Conservation (phyloP, 2,329 filamentous ascomycete genomes). For the Escovopsis sp. region DNA sequence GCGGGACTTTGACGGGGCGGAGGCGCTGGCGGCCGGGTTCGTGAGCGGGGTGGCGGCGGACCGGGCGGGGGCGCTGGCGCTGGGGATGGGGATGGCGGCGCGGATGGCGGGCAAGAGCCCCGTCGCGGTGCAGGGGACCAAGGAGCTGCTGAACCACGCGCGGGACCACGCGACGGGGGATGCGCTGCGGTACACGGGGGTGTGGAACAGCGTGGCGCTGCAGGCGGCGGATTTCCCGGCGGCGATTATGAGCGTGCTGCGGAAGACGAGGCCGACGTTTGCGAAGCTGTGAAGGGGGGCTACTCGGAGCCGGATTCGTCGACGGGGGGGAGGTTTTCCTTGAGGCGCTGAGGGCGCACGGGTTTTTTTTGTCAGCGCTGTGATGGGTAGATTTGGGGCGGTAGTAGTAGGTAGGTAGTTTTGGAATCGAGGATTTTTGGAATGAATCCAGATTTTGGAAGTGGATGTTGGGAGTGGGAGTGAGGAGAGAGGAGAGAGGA, state of each 20-base stretch:
- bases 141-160: slow-evolving; percentile 71
- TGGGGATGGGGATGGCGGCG: slow-evolving; percentile 47
- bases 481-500: no score
- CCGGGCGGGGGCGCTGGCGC: slow-evolving; percentile 48
- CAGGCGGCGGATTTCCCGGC: slow-evolving; percentile 65
- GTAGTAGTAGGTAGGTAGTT: no score
- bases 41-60: slow-evolving; percentile 49
- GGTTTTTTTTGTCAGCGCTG: no score
- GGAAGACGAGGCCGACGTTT: slow-evolving; percentile 69
- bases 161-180: slow-evolving; percentile 66
- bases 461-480: no score
- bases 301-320: slow-evolving; percentile 39
- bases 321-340: slow-evolving; percentile 35
- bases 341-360: slow-evolving; percentile 28
- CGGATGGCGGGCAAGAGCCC: slow-evolving; percentile 70
- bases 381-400: no score
- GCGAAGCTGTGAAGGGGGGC: slow-evolving; percentile 52
- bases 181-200: slow-evolving; percentile 65
- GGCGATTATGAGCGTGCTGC: slow-evolving; percentile 61
- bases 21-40: slow-evolving; percentile 56
- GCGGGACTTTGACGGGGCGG: slow-evolving; percentile 51
- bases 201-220: slow-evolving; percentile 77
- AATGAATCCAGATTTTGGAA: no score
- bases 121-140: slow-evolving; percentile 74
- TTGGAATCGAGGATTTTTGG: no score